Base-by-base conservation (phyloP, 2,329 filamentous ascomycete genomes). In the Apiospora hydei region DNA sequence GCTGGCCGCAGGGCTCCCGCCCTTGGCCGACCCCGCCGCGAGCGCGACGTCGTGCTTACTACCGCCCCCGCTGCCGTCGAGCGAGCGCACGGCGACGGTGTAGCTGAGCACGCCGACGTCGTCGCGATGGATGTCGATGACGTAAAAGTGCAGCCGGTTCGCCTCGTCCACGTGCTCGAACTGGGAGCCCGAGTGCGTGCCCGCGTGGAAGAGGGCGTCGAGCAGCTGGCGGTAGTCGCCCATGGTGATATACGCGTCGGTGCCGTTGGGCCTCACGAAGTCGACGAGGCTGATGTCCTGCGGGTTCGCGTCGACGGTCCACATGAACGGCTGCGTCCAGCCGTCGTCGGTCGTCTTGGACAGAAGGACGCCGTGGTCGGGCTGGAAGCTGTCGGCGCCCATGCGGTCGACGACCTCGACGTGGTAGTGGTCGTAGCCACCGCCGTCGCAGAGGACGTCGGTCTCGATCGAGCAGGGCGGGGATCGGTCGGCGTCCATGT, bases 201-300 rank as follows among this genome's bases (percentile, higher is more conserved):
- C 87, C 0, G 86, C 86, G 74, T 89, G 86, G 81, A 88, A 89
- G 21, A 89, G 79, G 2, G 87, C 87, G 73, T 89, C 87, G 1
- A 84, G 83, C 0, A 89, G 78, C 74, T 89, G 87, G 7, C 87
- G 82, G 75, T 88, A 88, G 76, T 89, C 87, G 24, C 87, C 87
- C 44, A 88, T 78, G 4, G 84, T 86, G 74, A 86, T 81, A 79
- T 84, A 85, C 13, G 82, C 77, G 1, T 82, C 78, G 0, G 84
- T 85, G 34, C 87, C 86, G 69, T 88, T 84, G 1, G 87, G 86
- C 0, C 83, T 81, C 75, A 83, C 79, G 73, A 87, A 89, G 75
- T 88, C 86, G 7, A 87, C 78, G 0, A 88, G 81, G 13, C 81
- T 77, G 67, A 88, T 86, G 71, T 88, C 86, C 73, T 88, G 80